Evolutionary conservation across 2,329 filamentous ascomycete species (phyloP).

Genomic region (Ustulina deusta): DNA sequence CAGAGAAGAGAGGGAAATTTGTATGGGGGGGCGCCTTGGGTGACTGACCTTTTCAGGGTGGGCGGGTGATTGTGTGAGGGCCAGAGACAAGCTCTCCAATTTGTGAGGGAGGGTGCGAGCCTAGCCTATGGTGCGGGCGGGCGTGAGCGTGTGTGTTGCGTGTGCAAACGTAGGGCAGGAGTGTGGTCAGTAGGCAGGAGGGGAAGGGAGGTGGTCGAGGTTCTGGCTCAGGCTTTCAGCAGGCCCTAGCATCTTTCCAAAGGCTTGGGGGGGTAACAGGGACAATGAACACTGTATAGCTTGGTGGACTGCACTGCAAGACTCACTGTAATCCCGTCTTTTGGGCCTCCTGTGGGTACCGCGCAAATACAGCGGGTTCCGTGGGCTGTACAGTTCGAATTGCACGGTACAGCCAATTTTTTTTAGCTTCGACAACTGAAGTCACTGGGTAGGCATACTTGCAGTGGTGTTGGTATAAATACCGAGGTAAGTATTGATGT

Average conservation of each 20-base stretch:
- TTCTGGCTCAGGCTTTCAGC: conserved; percentile 1
- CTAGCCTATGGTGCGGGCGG: conserved; percentile 27
- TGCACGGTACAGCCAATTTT: conserved; percentile 17
- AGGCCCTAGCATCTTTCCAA: conserved; percentile 15
- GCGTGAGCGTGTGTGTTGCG: conserved; percentile 23
- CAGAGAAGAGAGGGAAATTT: conserved; percentile 66
- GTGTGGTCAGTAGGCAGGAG: conserved; percentile 23
- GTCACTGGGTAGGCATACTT: conserved; percentile 6
- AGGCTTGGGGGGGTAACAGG: conserved; percentile 9
- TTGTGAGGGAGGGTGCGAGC: conserved; percentile 48
- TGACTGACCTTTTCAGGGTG: conserved; percentile 73
- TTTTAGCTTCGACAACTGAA: conserved; percentile 9
- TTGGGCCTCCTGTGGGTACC: conserved; percentile 25
- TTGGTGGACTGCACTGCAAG: conserved; percentile 8
- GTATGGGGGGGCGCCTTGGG: conserved; percentile 65
- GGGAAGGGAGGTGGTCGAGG: conserved; percentile 18
- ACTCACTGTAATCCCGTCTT: conserved; percentile 19
- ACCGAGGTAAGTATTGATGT: neutral
- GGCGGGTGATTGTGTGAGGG: conserved; percentile 69
- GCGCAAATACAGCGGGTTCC: conserved; percentile 12
- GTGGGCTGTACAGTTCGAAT: neutral
- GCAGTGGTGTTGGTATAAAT: neutral
- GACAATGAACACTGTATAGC: conserved; percentile 23
- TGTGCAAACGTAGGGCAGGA: conserved; percentile 11
- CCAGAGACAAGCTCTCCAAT: conserved; percentile 49